Percentiles rank a stretch among this genome's conserved stretches.
phyloP scores from a whole-genome alignment of 2,329 filamentous ascomycete genomes.

The Trematosphaeria pertusa region DNA sequence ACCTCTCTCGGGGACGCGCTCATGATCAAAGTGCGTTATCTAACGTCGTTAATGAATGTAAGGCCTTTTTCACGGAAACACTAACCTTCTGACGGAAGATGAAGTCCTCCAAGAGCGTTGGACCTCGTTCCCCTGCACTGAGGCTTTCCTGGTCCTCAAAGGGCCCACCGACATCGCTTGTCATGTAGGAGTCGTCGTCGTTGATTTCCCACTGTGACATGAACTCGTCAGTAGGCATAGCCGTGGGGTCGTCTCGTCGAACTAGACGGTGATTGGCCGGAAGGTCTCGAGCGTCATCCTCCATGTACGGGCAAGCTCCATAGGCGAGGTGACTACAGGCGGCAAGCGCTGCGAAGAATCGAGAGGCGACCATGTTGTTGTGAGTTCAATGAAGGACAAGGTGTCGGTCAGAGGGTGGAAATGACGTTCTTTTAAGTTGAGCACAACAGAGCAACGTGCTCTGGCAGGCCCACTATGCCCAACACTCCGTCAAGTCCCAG shows the following conservation, averaged over 20 bases:
- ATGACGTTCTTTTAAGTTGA: slow-evolving; percentile 5
- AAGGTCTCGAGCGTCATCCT: slow-evolving; percentile 33
- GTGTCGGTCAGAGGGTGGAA: slow-evolving; percentile 3
- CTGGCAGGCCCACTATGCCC: not conserved
- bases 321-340: slow-evolving; percentile 28
- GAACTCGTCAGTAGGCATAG: slow-evolving; percentile 41
- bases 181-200: slow-evolving; percentile 51
- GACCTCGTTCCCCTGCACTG: slow-evolving; percentile 70
- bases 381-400: slow-evolving; percentile 7
- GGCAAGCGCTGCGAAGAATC: slow-evolving; percentile 33
- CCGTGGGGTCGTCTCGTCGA: slow-evolving; percentile 31
- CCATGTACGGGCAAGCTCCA: slow-evolving; percentile 48
- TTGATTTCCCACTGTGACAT: slow-evolving; percentile 46
- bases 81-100: slow-evolving; percentile 70
- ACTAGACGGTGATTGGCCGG: slow-evolving; percentile 38
- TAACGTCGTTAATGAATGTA: not conserved
- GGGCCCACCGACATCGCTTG: slow-evolving; percentile 71
- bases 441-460: not conserved
- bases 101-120: slow-evolving; percentile 75
- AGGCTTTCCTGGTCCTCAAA: slow-evolving; percentile 72
- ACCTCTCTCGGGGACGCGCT: slow-evolving; percentile 61
- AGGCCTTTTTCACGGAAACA: slow-evolving; percentile 18
- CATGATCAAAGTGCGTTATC: slow-evolving; percentile 53
- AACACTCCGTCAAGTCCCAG: no score
- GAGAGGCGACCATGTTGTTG: slow-evolving; percentile 32